A percentile compares a stretch with the other conserved stretches of the same genome.
Conservation (phyloP, 2,329 filamentous ascomycete species). For the Cercospora zeae-maydis region DNA sequence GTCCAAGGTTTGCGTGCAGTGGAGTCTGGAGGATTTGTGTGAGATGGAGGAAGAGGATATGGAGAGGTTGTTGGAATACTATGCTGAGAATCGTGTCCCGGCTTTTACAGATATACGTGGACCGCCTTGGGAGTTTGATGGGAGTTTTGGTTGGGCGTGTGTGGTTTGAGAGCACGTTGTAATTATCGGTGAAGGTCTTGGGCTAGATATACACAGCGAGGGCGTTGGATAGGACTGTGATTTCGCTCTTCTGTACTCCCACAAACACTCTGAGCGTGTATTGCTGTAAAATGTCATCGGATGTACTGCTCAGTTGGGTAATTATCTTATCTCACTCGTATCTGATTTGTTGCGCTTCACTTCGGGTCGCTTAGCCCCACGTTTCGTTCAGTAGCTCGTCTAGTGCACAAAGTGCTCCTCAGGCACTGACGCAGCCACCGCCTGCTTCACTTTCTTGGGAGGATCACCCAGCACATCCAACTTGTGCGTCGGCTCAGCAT, state of each 20-base stretch:
- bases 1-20: slow-evolving; percentile 83
- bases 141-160: slow-evolving; percentile 45
- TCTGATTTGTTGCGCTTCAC: not conserved
- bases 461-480: not conserved
- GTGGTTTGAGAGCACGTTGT: slow-evolving; percentile 25
- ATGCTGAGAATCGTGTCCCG: slow-evolving; percentile 49
- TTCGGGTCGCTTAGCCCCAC: not conserved
- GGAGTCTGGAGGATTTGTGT: slow-evolving; percentile 79
- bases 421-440: slow-evolving; percentile 3
- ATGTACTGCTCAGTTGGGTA: not conserved
- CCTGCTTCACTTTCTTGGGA: not conserved
- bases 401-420: too few relatives aligned
- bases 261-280: not conserved
- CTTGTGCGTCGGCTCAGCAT: slow-evolving; percentile 8
- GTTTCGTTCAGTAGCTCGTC: not conserved
- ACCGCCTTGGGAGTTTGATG: slow-evolving; percentile 43
- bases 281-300: not conserved
- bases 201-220: slow-evolving; percentile 1
- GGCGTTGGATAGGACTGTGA: not conserved
- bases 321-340: not conserved
- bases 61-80: slow-evolving; percentile 75
- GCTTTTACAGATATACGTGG: slow-evolving; percentile 43
- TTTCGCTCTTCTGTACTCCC: not conserved
- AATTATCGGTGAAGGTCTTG: not conserved
- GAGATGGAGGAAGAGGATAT: slow-evolving; percentile 77